Base-by-base conservation (phyloP, 495 filamentous ascomycete species). In the Penicillium taxi region DNA sequence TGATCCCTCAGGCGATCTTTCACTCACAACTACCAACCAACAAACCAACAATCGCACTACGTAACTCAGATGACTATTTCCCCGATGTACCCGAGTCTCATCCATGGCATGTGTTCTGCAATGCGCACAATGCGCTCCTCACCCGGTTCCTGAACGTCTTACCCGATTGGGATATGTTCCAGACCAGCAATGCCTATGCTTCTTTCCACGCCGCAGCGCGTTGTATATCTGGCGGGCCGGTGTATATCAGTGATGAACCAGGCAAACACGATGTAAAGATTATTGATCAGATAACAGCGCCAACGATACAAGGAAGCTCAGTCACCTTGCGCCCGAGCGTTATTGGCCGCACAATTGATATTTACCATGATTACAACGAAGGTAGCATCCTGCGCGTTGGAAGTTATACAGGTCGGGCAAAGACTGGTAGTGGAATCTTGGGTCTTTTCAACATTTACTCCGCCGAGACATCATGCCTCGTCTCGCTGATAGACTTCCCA, bases 121-220 rank as follows among this genome's bases (percentile, higher is more conserved):
- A 96, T 52, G 86, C 90, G 2, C 84, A 96, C 58, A 96, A 93
- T 53, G 65, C 81, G n/a, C 70, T 95, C 9, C 67, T 94, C 13
- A 90, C 88, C 9, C 68, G 75, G 8, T 73, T 80, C 42, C 56
- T 86, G 6, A 84, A 85, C 39, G 73, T 74, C n/a, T 45, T 86
- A 9, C 88, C 88, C 0, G 91, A 98, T 59, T 98, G 91, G 91
- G 91, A 96, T 59, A 96, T 98, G 91, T 98, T 98, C 58, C 91
- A 98, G 54, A 94, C 91, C 1, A 66, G 66, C 17, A 84, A 90
- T 50, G 64, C 73, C 2, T 91, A 83, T 47, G 80, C 80, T 1
- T 71, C 70, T 0, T 91, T 89, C 59, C 91, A 98, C 35, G 91
- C 84, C 19, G 87, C 91, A 8, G 88, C 86, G 8, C 73, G 91